Evolutionary conservation across 208 protist species (phyloP).

Genomic region (Crithidia brevicula): DNA sequence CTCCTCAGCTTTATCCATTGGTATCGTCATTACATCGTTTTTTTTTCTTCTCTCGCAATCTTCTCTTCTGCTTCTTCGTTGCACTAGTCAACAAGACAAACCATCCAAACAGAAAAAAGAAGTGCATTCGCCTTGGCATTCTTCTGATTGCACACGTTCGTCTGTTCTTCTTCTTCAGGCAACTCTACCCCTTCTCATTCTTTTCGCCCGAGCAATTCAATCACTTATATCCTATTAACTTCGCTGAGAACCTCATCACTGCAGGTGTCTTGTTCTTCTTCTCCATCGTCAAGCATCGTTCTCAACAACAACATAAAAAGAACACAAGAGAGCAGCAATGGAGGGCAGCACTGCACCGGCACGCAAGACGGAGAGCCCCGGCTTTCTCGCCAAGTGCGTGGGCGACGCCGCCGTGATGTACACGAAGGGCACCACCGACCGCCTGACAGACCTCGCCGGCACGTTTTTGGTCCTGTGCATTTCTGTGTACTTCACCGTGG

Average conservation of each 20-base stretch:
- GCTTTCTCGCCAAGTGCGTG: conserved; percentile 46
- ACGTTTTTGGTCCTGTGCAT: conserved; percentile 74
- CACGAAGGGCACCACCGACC: conserved; percentile 54
- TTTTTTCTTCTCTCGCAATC: not conserved
- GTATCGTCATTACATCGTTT: conserved; percentile 16
- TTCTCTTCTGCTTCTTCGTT: not conserved
- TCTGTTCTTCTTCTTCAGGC: too few species aligned
- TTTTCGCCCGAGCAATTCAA: too few species aligned
- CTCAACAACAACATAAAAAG: too few species aligned
- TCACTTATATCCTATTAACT: too few species aligned
- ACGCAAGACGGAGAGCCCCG: not conserved
- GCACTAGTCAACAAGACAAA: not conserved
- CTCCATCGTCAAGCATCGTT: too few species aligned
- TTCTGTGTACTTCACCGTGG: conserved; percentile 81
- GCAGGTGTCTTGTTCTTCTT: too few species aligned
- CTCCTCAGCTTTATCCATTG: not conserved
- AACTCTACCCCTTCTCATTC: too few species aligned
- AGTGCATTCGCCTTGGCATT: not conserved
- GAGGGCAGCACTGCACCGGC: not conserved
- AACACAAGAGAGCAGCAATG: too few species aligned
- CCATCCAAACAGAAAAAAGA: not conserved
- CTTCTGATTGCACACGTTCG: too few species aligned
- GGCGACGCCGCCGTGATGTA: conserved; percentile 72
- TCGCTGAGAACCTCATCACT: too few species aligned
- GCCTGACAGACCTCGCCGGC: conserved; percentile 72